Conservation (phyloP, 164 flowering plant species). For the Sextonia rubra region DNA sequence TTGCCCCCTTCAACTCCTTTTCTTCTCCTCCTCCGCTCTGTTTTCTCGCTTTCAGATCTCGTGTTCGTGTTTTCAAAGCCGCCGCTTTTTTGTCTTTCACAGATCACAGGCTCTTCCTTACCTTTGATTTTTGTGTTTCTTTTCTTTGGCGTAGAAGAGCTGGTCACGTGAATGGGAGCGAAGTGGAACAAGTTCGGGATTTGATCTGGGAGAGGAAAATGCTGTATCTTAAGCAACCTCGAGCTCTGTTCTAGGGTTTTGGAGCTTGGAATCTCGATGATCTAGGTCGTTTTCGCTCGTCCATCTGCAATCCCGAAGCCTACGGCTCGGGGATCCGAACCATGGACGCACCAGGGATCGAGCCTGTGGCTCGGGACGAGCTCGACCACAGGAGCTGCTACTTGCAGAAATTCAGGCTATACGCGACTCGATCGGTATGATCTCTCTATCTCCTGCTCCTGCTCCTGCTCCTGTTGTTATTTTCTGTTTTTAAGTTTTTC, state of each 20-base stretch:
- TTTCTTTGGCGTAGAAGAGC: too few relatives aligned
- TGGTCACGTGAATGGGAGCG: constrained; percentile 15
- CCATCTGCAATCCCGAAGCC: constrained; percentile 37
- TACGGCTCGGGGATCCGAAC: constrained; percentile 43
- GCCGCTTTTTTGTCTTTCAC: not conserved
- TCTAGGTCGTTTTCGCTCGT: constrained; percentile 23
- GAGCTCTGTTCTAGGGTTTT: constrained; percentile 15
- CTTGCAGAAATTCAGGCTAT: constrained; percentile 81
- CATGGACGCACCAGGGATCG: constrained; percentile 45
- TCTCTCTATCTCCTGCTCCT: not conserved
- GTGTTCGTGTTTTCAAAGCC: not conserved
- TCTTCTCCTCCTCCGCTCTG: too few relatives aligned
- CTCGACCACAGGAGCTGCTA: constrained; percentile 16
- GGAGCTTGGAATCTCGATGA: constrained; percentile 9
- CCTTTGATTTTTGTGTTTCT: not conserved
- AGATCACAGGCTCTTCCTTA: not conserved
- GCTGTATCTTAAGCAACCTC: constrained; percentile 67
- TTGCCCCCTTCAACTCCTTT: too few relatives aligned
- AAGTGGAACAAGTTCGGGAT: constrained; percentile 4
- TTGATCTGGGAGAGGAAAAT: constrained; percentile 15
- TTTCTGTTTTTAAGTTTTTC: not conserved
- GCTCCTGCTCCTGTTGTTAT: not conserved
- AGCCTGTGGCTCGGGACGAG: constrained; percentile 20
- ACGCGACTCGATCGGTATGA: constrained; percentile 88
- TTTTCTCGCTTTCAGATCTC: constrained; percentile 5